Percentiles rank a stretch among this genome's conserved stretches.
phyloP scores from a whole-genome alignment of 805 yeast species.

The Candida dajiaensis region DNA sequence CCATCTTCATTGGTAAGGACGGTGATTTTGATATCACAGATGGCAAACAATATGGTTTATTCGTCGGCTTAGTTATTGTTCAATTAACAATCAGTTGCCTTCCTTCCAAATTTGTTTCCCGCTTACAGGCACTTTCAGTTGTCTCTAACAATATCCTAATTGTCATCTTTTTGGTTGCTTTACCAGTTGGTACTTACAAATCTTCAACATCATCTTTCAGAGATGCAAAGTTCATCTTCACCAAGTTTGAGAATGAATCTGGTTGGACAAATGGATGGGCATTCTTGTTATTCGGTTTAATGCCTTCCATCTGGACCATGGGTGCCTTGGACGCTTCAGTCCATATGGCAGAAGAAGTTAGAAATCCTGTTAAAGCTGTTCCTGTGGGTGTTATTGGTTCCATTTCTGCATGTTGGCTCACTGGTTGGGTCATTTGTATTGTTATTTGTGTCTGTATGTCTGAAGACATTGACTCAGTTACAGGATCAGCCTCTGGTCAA shows the following conservation, averaged over 20 bases:
- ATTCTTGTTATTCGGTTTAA: slow-evolving; percentile 41
- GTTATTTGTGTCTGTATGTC: slow-evolving; percentile 50
- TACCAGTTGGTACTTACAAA: slow-evolving; percentile 45
- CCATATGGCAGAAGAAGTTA: slow-evolving; percentile 67
- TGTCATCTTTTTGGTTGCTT: slow-evolving; percentile 46
- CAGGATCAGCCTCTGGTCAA: slow-evolving; percentile 45
- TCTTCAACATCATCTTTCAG: slow-evolving; percentile 3
- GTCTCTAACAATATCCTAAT: slow-evolving; percentile 44
- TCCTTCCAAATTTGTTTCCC: slow-evolving; percentile 47
- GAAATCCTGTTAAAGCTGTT: slow-evolving; percentile 52
- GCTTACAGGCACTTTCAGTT: slow-evolving; percentile 51
- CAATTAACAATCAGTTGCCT: slow-evolving; percentile 45
- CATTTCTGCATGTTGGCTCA: slow-evolving; percentile 44
- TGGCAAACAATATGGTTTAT: slow-evolving; percentile 54
- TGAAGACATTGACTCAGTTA: slow-evolving; percentile 34
- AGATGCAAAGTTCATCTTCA: not conserved
- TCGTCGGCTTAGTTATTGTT: slow-evolving; percentile 47
- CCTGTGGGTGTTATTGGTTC: slow-evolving; percentile 62
- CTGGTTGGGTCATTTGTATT: slow-evolving; percentile 52
- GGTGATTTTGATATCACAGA: slow-evolving; percentile 45
- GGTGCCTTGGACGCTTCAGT: slow-evolving; percentile 68
- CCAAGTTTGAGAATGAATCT: slow-evolving; percentile 33
- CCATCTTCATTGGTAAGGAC: slow-evolving; percentile 38
- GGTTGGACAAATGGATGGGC: slow-evolving; percentile 58
- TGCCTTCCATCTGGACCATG: slow-evolving; percentile 71